Evolutionary conservation across 1,284 basidiomycete species (phyloP).

Genomic region (Apiotrichum siamense): DNA sequence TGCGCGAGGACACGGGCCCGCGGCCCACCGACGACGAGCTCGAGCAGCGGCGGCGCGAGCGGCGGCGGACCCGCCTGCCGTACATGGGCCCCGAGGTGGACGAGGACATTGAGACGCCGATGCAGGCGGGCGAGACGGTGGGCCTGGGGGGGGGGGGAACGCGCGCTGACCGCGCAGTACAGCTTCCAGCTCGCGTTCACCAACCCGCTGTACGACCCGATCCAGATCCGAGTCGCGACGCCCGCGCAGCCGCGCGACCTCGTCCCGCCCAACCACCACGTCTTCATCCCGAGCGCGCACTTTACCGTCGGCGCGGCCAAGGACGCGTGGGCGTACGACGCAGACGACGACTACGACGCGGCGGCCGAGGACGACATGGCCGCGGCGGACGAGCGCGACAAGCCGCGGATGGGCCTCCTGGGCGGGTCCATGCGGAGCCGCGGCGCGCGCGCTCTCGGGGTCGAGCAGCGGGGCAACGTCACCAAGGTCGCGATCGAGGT

Average conservation of each 20-base stretch:
- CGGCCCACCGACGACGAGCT: constrained; percentile 5
- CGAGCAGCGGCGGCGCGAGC: constrained; percentile 5
- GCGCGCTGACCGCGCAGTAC: constrained; percentile 49
- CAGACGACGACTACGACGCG: constrained; percentile 73
- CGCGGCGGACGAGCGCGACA: constrained; percentile 21
- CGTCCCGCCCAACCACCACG: constrained; percentile 17
- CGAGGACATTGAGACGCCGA: constrained; percentile 27
- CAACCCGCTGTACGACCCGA: constrained; percentile 90
- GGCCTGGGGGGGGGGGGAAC: not conserved
- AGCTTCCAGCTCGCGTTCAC: constrained; percentile 81
- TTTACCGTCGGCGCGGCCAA: constrained; percentile 82
- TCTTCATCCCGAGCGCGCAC: constrained; percentile 65
- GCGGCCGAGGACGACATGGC: constrained; percentile 46
- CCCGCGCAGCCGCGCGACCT: constrained; percentile 55
- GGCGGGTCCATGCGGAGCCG: constrained; percentile 31
- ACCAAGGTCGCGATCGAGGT: constrained; percentile 61
- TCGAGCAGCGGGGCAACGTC: constrained; percentile 63
- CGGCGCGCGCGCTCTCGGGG: constrained; percentile 35
- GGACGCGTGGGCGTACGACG: constrained; percentile 91
- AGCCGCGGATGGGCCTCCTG: constrained; percentile 42
- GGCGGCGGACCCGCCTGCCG: constrained; percentile 1
- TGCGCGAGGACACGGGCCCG: constrained; percentile 9
- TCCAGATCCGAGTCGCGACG: constrained; percentile 66
- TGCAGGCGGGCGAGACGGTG: constrained; percentile 31
- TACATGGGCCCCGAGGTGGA: constrained; percentile 14